A percentile compares a stretch with the other conserved stretches of the same genome.
phyloP scores from a whole-genome alignment of 371 early-diverging fungal genomes.

The Chytridiales sp. region DNA sequence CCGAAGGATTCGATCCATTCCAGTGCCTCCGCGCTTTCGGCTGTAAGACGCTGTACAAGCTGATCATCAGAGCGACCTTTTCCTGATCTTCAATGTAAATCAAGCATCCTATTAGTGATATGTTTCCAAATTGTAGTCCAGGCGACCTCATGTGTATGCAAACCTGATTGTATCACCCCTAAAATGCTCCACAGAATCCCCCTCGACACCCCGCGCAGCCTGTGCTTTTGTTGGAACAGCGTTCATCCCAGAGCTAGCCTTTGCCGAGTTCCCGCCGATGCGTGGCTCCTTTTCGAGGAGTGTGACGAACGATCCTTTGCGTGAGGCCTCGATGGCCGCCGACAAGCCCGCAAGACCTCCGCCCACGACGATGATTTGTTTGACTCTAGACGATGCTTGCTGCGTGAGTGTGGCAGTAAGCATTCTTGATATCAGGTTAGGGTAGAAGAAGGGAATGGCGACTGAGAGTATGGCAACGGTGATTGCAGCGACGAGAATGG shows the following conservation, averaged over 20 bases:
- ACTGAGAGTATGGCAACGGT: no score
- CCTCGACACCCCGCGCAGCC: no score
- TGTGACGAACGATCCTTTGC: conserved; percentile 17
- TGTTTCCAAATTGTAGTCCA: no score
- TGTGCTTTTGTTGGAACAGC: background rate
- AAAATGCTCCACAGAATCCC: conserved; percentile 9
- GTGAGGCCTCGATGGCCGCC: conserved; percentile 25
- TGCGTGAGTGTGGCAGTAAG: no score
- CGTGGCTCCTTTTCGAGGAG: conserved; percentile 25
- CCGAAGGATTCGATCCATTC: conserved; percentile 61
- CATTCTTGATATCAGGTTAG: no score
- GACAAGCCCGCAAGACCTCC: conserved; percentile 28
- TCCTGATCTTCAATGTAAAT: no score
- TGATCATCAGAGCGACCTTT: conserved; percentile 11
- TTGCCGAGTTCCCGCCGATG: conserved; percentile 26
- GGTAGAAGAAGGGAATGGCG: no score
- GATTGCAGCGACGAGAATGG: no score
- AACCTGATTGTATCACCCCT: conserved; percentile 13
- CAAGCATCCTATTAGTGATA: no score
- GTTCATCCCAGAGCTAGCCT: conserved; percentile 20
- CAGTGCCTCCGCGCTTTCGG: conserved; percentile 12
- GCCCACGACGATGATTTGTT: conserved; percentile 23
- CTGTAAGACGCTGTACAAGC: conserved; percentile 20
- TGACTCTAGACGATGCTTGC: no score
- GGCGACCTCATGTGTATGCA: no score